Evolutionary conservation across 1,139 yeast genomes (phyloP).

Genomic region (Kazachstania sp.): DNA sequence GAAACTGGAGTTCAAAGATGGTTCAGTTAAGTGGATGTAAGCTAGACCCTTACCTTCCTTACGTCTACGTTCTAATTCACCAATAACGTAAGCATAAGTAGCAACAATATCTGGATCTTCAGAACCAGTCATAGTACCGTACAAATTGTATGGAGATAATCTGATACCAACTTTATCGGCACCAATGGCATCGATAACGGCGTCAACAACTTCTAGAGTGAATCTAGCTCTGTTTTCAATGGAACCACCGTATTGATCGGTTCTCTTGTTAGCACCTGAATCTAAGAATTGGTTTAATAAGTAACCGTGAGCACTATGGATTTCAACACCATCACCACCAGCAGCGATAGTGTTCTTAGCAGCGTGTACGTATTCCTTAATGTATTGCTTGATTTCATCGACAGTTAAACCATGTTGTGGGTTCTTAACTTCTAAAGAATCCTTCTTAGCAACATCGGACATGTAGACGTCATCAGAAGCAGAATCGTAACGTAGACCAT

Average conservation of each 20-base stretch:
- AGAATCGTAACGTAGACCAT: slow-evolving; percentile 6
- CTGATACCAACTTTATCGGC: slow-evolving; percentile 6
- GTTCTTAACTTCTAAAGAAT: slow-evolving; percentile 25
- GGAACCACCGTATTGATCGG: slow-evolving; percentile 6
- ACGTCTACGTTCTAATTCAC: slow-evolving; percentile 28
- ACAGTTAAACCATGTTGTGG: slow-evolving; percentile 17
- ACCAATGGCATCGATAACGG: slow-evolving; percentile 4
- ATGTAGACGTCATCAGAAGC: slow-evolving; percentile 29
- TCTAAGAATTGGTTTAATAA: slow-evolving; percentile 5
- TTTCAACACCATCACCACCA: slow-evolving; percentile 7
- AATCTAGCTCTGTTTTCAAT: slow-evolving; percentile 7
- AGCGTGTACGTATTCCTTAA: slow-evolving; percentile 5
- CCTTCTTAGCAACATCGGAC: slow-evolving; percentile 26
- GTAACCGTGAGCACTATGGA: slow-evolving; percentile 5
- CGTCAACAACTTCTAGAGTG: slow-evolving; percentile 5
- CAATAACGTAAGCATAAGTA: slow-evolving; percentile 3
- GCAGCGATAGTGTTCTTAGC: slow-evolving; percentile 6
- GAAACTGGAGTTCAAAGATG: slow-evolving; percentile 18
- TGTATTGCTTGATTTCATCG: slow-evolving; percentile 6
- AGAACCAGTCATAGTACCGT: slow-evolving; percentile 4
- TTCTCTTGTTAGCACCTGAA: slow-evolving; percentile 5
- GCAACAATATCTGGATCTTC: slow-evolving; percentile 5
- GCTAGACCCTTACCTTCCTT: slow-evolving; percentile 36
- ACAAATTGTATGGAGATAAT: slow-evolving; percentile 5
- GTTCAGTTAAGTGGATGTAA: slow-evolving; percentile 45